These are phyloP conservation scores for Castanea crenata DNA, from an alignment of 306 rosid species.

Conservation along the genomic window DNA sequence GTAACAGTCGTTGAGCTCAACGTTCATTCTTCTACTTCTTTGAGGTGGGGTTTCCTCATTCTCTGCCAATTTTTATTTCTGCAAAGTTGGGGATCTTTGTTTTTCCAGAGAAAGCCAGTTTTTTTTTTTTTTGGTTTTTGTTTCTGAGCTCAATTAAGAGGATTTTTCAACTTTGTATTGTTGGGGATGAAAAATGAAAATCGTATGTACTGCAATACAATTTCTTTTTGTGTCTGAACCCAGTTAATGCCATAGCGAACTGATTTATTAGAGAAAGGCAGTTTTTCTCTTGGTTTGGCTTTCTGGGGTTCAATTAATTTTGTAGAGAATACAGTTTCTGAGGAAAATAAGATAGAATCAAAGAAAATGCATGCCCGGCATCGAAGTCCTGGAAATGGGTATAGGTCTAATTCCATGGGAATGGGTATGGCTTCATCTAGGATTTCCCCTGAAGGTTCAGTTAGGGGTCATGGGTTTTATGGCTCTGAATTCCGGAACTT, in stretches of 20 bases:
- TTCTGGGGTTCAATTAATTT: neutral
- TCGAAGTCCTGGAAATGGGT: constrained; percentile 61
- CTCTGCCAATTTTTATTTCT: neutral
- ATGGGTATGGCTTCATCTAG: constrained; percentile 37
- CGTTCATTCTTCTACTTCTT: neutral
- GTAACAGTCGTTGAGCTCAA: neutral
- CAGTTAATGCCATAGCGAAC: neutral
- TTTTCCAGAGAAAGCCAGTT: neutral
- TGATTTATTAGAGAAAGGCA: neutral
- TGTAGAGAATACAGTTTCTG: neutral
- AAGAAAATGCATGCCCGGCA: constrained; percentile 39
- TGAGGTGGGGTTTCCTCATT: constrained; percentile 4
- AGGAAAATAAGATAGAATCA: neutral
- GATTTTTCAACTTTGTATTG: neutral
- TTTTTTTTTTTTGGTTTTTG: neutral
- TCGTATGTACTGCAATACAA: neutral
- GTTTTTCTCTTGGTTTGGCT: neutral
- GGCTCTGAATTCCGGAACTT: constrained; percentile 31
- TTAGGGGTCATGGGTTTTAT: constrained; percentile 33
- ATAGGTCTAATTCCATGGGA: constrained; percentile 48
- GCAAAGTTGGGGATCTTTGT: neutral
- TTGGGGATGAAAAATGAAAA: neutral
- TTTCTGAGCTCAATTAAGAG: neutral
- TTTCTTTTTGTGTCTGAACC: neutral
- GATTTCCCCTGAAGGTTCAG: constrained; percentile 43